These are phyloP conservation scores for Entophlyctis luteolus DNA, from an alignment of 192 early-diverging fungal species.

Conservation along the genomic window DNA sequence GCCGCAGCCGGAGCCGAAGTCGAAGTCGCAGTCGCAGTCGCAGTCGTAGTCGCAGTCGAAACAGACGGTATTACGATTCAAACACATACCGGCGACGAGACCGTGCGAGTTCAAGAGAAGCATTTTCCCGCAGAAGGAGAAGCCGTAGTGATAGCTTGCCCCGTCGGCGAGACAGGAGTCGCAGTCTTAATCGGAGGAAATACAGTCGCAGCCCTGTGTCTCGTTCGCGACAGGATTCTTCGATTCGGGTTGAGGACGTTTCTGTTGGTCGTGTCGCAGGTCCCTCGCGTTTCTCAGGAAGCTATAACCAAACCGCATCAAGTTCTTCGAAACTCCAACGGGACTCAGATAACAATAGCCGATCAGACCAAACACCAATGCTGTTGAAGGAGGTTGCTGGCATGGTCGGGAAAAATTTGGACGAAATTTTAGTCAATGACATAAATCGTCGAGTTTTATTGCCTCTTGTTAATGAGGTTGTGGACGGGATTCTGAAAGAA, in stretches of 20 bases:
- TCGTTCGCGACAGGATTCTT: not conserved
- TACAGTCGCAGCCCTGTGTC: not conserved
- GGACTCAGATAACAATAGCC: not conserved
- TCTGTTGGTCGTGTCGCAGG: not conserved
- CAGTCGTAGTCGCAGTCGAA: not conserved
- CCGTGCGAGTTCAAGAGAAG: not conserved
- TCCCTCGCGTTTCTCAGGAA: no score
- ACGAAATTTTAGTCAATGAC: constrained; percentile 12
- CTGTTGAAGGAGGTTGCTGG: not conserved
- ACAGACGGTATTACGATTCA: not conserved
- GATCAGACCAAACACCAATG: not conserved
- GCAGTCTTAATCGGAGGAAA: not conserved
- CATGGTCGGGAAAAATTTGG: not conserved
- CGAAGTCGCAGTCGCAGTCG: not conserved
- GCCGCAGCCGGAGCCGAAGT: constrained; percentile 3
- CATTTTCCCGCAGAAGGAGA: not conserved
- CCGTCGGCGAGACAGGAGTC: not conserved
- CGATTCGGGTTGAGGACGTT: not conserved
- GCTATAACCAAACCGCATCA: no score
- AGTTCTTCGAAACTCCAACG: not conserved
- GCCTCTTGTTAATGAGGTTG: constrained; percentile 1
- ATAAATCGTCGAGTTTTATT: not conserved
- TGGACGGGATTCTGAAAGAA: not conserved
- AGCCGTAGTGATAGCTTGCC: not conserved
- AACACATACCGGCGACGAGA: not conserved